These are phyloP conservation scores for Coemansia asiatica DNA, from an alignment of 192 early-diverging fungal genomes.

Conservation along the genomic window DNA sequence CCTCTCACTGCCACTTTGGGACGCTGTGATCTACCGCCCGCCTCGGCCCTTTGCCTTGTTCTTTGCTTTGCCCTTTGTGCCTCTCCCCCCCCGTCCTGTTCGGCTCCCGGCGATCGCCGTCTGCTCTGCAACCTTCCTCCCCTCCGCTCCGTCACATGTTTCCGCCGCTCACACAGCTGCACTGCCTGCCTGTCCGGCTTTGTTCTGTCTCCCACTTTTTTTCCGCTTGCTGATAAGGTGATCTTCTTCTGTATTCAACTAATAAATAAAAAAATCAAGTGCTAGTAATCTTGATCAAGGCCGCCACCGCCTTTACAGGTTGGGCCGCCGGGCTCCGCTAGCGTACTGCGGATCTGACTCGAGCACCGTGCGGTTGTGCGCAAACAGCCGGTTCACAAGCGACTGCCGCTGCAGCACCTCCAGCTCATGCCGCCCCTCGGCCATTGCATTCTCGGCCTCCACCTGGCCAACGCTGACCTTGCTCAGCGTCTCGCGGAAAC, in stretches of 20 bases:
- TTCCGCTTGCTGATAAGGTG: neutral
- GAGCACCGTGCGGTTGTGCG: slow-evolving; percentile 67
- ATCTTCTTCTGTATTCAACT: neutral
- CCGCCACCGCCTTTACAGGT: neutral
- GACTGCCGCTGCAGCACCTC: slow-evolving; percentile 76
- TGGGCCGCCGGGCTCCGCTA: slow-evolving; percentile 24
- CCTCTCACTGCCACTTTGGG: slow-evolving; percentile 5
- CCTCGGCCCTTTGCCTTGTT: neutral
- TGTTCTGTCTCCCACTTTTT: neutral
- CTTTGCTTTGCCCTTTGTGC: neutral
- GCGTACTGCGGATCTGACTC: slow-evolving; percentile 55
- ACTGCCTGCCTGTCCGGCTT: neutral
- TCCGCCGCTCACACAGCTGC: neutral
- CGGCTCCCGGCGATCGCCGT: slow-evolving; percentile 2
- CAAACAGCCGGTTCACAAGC: slow-evolving; percentile 71
- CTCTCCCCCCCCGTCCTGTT: neutral
- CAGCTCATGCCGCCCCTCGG: slow-evolving; percentile 67
- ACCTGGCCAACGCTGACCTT: slow-evolving; percentile 16
- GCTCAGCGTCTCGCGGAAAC: slow-evolving; percentile 65
- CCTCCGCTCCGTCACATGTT: slow-evolving; percentile 4
- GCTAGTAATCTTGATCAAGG: neutral
- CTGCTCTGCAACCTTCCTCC: neutral
- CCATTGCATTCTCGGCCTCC: slow-evolving; percentile 40
- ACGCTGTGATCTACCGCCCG: slow-evolving; percentile 3
- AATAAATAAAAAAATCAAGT: neutral